Evolutionary conservation across 306 rosid species (phyloP).

Genomic region (Dicorynia guianensis): DNA sequence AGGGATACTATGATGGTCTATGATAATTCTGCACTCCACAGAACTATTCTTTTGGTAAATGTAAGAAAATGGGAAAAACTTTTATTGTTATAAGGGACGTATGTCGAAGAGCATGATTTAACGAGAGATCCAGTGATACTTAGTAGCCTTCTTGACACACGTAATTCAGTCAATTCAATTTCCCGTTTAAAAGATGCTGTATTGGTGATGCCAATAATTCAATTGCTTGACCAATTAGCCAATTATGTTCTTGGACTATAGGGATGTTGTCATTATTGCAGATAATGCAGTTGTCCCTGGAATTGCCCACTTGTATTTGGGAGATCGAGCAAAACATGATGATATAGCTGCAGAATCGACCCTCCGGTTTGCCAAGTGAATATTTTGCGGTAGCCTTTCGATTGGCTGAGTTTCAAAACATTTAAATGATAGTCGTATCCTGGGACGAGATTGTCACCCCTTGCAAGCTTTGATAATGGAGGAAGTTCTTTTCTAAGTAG

Average conservation of each 20-base stretch:
- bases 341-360: constrained; percentile 88
- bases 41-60: neutral
- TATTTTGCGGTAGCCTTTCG: constrained; percentile 24
- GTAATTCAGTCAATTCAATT: constrained; percentile 6
- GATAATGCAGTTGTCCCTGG: constrained; percentile 77
- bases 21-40: constrained; percentile 4
- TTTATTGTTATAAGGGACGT: constrained; percentile 23
- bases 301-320: constrained; percentile 77
- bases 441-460: no score
- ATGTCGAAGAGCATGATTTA: neutral
- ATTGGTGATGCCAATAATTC: constrained; percentile 6
- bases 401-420: neutral
- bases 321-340: constrained; percentile 78
- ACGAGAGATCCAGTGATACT: constrained; percentile 3
- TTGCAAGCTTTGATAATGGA: no score
- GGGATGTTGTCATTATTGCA: constrained; percentile 42
- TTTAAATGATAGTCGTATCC: no score
- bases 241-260: constrained; percentile 18
- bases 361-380: constrained; percentile 83
- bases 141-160: constrained; percentile 10
- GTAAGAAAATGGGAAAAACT: constrained; percentile 14
- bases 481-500: no score
- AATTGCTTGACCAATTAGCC: neutral
- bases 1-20: neutral
- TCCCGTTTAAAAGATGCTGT: constrained; percentile 7